These are phyloP conservation scores for Thalassiosira ordinaria DNA, from an alignment of 352 stramenopile species.

Conservation along the genomic window DNA sequence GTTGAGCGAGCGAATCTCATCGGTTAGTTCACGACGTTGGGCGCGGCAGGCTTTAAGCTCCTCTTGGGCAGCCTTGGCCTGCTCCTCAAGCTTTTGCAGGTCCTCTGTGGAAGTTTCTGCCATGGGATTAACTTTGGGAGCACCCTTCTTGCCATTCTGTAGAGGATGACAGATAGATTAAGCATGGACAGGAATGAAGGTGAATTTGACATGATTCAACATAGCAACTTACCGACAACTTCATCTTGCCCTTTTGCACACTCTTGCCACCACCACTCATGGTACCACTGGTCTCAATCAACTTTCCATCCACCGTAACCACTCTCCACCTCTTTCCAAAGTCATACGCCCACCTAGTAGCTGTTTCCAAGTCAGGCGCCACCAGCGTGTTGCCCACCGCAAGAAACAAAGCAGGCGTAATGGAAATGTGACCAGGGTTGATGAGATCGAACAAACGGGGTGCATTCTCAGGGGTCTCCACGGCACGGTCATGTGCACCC, in stretches of 20 bases:
- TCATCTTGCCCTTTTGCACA: conserved; percentile 93
- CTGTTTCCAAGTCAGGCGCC: conserved; percentile 92
- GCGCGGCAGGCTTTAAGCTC: conserved; percentile 72
- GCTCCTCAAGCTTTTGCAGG: conserved; percentile 67
- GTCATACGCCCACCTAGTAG: conserved; percentile 91
- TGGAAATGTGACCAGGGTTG: conserved; percentile 89
- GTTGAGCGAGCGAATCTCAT: conserved; percentile 89
- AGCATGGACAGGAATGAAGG: no score
- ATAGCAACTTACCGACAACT: conserved; percentile 73
- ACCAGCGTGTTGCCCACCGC: conserved; percentile 97
- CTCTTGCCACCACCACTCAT: conserved; percentile 98
- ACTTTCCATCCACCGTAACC: conserved; percentile 96
- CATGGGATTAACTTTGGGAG: conserved; percentile 26
- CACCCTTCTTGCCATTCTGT: conserved; percentile 58
- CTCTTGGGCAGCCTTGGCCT: conserved; percentile 65
- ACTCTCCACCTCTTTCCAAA: conserved; percentile 90
- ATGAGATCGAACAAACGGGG: conserved; percentile 88
- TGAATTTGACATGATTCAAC: no score
- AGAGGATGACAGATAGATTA: no score
- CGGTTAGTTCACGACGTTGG: conserved; percentile 64
- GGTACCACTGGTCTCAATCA: conserved; percentile 98
- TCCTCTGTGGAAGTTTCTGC: conserved; percentile 59
- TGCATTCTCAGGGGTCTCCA: conserved; percentile 83
- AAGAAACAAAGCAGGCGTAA: conserved; percentile 94
- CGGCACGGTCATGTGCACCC: conserved; percentile 77